Base-by-base conservation (phyloP, 371 early-diverging fungal species). In the Lichtheimia hyalospora region DNA sequence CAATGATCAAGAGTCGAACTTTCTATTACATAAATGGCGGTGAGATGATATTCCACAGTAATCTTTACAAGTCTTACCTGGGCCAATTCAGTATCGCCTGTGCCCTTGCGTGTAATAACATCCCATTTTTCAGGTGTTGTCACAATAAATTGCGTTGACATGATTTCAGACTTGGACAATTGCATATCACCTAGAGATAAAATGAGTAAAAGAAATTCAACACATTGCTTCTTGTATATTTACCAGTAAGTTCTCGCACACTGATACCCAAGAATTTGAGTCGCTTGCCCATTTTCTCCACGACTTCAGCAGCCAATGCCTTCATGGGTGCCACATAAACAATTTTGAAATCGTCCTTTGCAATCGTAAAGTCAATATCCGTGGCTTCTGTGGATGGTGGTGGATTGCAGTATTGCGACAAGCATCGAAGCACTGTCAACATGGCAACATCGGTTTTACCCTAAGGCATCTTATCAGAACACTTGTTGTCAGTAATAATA, bases 51-150 rank as follows among this genome's bases (percentile, higher is more conserved):
- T 18, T 1, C 2, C 24, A 56, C 43, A 5, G 15, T 5, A 12
- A 10, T 28, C 14, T 10, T 3, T 23, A 21, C 15, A 10, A 48
- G 15, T 7, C 39, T 24, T 69, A 92, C 89, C 64, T 90, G 90
- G 5, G 92, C 87, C n/a, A 97, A 78, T 64, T 96, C 96, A 3
- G 86, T 88, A 75, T 96, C 96, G 20, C 95, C 96, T 2, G 89
- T 89, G 21, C 92, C 83, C 78, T 98, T 99, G 66, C 99, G 83
- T 7, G 99, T 99, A 23, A 98, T 92, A 2, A 98, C 97, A 82
- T 99, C 99, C 97, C 99, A 99, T 70, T 99, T 99, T 71, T 99
- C 99, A 0, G 99, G 99, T 1, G 99, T 99, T 12, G 98, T 98
- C 14, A 99, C 96, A 61, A 99, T 93, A 60, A 99, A 93, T 71